Conservation (phyloP, 148 eudicot species). For the Selenicereus undatus region DNA sequence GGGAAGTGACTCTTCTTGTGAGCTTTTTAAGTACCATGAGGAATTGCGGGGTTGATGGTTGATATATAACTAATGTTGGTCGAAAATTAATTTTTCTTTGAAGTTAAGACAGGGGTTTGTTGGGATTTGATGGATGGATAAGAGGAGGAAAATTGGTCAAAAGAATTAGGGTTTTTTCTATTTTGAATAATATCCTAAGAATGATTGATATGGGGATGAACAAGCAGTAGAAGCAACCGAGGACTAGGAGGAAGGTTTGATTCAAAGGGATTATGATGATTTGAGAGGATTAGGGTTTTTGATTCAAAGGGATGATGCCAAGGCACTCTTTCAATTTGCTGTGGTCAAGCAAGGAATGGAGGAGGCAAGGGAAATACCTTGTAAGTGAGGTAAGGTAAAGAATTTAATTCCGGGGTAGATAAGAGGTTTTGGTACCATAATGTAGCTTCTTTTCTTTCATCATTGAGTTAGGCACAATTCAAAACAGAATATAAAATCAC, state of each 20-base stretch:
- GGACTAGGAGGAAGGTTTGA: constrained; percentile 10
- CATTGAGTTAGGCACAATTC: no score
- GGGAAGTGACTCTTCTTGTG: constrained; percentile 27
- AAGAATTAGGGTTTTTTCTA: neutral
- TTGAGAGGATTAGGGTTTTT: neutral
- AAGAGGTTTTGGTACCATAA: neutral
- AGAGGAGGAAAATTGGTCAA: neutral
- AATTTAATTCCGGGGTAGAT: neutral
- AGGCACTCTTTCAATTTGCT: neutral
- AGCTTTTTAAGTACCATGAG: constrained; percentile 41
- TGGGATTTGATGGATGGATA: constrained; percentile 12
- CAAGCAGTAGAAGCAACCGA: neutral
- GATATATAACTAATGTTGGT: neutral
- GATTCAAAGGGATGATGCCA: constrained; percentile 12
- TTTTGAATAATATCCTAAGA: neutral
- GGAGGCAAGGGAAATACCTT: constrained; percentile 12
- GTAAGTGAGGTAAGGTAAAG: constrained; percentile 15
- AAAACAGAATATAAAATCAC: no score
- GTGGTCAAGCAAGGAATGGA: constrained; percentile 18
- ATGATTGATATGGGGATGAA: neutral
- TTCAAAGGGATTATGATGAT: constrained; percentile 16
- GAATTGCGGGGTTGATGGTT: neutral
- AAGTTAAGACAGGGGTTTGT: constrained; percentile 18
- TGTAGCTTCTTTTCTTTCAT: no score
- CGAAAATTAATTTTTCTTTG: constrained; percentile 4